A percentile compares a stretch with the other conserved stretches of the same genome.
Evolutionary conservation across 148 eudicot genomes (phyloP).

Genomic region (Silene latifolia): DNA sequence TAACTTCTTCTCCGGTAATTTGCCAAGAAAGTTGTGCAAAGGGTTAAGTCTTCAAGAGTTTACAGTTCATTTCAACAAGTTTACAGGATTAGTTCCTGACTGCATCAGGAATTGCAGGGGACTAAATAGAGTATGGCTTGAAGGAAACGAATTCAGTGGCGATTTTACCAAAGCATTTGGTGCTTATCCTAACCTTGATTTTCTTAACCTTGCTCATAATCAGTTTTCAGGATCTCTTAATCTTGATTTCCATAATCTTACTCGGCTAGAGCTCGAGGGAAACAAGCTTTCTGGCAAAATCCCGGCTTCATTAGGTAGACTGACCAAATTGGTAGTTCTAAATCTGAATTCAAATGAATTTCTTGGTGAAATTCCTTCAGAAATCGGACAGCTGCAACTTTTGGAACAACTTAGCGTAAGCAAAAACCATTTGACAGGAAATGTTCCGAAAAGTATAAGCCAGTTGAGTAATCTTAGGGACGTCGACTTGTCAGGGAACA

Average conservation of each 20-base stretch:
- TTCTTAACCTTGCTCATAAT: slow-evolving; percentile 26
- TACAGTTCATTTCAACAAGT: slow-evolving; percentile 19
- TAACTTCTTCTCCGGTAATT: slow-evolving; percentile 27
- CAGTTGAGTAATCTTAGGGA: slow-evolving; percentile 7
- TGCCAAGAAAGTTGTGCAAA: slow-evolving; percentile 26
- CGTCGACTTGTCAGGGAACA: slow-evolving; percentile 27
- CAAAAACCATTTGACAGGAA: slow-evolving; percentile 40
- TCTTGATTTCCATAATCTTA: slow-evolving; percentile 20
- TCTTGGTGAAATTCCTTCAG: slow-evolving; percentile 49
- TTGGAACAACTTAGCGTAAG: slow-evolving; percentile 34
- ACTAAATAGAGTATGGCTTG: slow-evolving; percentile 26
- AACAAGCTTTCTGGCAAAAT: slow-evolving; percentile 22
- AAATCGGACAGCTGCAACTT: slow-evolving; percentile 37
- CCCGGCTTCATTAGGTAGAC: slow-evolving; percentile 12
- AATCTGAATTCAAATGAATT: slow-evolving; percentile 36
- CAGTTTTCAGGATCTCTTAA: slow-evolving; percentile 29
- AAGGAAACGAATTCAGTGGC: slow-evolving; percentile 32
- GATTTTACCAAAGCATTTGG: slow-evolving; percentile 30
- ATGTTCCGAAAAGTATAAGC: slow-evolving; percentile 34
- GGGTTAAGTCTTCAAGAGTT: slow-evolving; percentile 23
- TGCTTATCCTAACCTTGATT: slow-evolving; percentile 28
- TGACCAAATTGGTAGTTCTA: slow-evolving; percentile 14
- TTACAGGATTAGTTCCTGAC: slow-evolving; percentile 28
- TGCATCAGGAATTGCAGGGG: slow-evolving; percentile 28
- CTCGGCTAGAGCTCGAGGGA: slow-evolving; percentile 15